These are phyloP conservation scores for Candida golubevii DNA, from an alignment of 805 yeast species.

Conservation along the genomic window DNA sequence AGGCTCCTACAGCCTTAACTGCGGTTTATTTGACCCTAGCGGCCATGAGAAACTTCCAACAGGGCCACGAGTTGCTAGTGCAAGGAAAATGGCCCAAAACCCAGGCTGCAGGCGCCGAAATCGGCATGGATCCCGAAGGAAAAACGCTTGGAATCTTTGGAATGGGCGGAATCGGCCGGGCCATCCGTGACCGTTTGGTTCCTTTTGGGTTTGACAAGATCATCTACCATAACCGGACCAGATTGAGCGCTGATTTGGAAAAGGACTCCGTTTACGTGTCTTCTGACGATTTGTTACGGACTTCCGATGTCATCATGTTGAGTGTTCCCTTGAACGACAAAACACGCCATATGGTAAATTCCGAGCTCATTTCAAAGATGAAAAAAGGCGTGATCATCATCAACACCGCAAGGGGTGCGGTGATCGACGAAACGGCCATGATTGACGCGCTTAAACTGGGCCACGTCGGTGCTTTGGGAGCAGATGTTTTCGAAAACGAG, in stretches of 20 bases:
- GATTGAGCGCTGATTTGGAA: slow-evolving; percentile 58
- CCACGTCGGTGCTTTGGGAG: slow-evolving; percentile 61
- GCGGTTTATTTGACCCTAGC: slow-evolving; percentile 61
- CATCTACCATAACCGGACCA: slow-evolving; percentile 66
- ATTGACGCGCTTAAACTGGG: slow-evolving; percentile 55
- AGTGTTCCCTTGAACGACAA: slow-evolving; percentile 71
- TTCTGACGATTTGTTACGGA: slow-evolving; percentile 60
- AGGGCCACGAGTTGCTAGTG: slow-evolving; percentile 48
- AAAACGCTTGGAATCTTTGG: slow-evolving; percentile 78
- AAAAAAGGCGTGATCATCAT: slow-evolving; percentile 74
- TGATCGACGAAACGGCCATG: slow-evolving; percentile 63
- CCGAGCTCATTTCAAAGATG: slow-evolving; percentile 58
- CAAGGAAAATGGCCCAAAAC: slow-evolving; percentile 58
- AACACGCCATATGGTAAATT: slow-evolving; percentile 68
- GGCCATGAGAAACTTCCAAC: slow-evolving; percentile 63
- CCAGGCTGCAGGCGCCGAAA: slow-evolving; percentile 47
- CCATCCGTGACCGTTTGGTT: slow-evolving; percentile 62
- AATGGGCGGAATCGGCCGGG: slow-evolving; percentile 87
- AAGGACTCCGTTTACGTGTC: slow-evolving; percentile 66
- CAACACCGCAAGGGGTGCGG: slow-evolving; percentile 88
- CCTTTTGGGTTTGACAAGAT: slow-evolving; percentile 76
- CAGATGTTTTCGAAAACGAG: slow-evolving; percentile 75
- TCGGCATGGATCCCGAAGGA: slow-evolving; percentile 74
- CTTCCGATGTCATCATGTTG: slow-evolving; percentile 67
- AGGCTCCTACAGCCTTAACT: slow-evolving; percentile 68